These are phyloP conservation scores for Fusarium liriodendri DNA, from an alignment of 2,329 filamentous ascomycete species.

Conservation along the genomic window DNA sequence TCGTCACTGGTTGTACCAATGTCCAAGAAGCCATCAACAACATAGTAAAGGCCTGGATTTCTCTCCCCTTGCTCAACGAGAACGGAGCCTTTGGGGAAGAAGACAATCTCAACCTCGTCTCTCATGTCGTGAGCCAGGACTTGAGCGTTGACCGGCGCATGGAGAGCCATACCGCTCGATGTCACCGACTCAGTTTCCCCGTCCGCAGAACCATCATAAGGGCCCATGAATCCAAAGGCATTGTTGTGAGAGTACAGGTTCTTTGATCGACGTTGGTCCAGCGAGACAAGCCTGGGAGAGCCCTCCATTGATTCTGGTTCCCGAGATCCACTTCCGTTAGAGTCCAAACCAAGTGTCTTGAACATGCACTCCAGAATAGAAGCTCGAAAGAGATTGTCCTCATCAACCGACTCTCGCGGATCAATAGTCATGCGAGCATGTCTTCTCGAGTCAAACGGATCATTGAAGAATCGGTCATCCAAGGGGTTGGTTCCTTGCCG, in stretches of 20 bases:
- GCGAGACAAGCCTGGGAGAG: constrained; percentile 86
- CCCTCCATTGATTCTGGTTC: constrained; percentile 82
- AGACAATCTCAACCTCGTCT: constrained; percentile 96
- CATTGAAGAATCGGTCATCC: constrained; percentile 63
- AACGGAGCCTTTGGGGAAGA: constrained; percentile 93
- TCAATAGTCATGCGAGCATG: constrained; percentile 66
- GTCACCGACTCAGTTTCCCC: constrained; percentile 89
- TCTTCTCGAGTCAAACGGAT: constrained; percentile 67
- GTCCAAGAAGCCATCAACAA: constrained; percentile 96
- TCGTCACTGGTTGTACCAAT: constrained; percentile 77
- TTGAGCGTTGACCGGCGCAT: constrained; percentile 72
- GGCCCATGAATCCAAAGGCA: constrained; percentile 91
- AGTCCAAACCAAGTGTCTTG: constrained; percentile 87
- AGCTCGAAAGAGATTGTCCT: constrained; percentile 88
- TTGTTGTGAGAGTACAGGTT: constrained; percentile 76
- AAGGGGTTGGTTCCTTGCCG: constrained; percentile 58
- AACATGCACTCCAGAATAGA: constrained; percentile 96
- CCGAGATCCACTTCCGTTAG: constrained; percentile 71
- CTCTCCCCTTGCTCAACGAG: constrained; percentile 96
- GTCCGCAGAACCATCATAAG: constrained; percentile 79
- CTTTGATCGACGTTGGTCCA: constrained; percentile 84
- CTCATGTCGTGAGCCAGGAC: constrained; percentile 81
- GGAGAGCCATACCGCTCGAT: constrained; percentile 73
- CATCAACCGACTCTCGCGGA: constrained; percentile 84
- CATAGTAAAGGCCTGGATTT: constrained; percentile 97